phyloP scores from a whole-genome alignment of 257 asterid species.

The Solanum peruvianum region DNA sequence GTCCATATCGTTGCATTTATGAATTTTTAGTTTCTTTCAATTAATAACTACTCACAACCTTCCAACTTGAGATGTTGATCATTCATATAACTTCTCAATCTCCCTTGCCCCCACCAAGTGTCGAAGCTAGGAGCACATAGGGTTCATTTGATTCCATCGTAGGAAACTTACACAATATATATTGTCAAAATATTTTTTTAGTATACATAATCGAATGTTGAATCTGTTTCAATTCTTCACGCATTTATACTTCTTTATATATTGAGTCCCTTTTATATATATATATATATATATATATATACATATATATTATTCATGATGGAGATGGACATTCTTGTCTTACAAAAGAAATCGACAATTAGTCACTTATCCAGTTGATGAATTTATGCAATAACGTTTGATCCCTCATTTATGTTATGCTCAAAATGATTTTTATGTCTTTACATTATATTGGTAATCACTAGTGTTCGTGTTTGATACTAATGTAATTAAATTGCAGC shows the following conservation, averaged over 20 bases:
- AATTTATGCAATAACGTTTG: neutral
- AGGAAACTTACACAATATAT: neutral
- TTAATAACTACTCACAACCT: conserved; percentile 1
- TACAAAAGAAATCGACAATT: neutral
- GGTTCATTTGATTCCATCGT: neutral
- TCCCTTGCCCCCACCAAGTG: neutral
- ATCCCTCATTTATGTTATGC: neutral
- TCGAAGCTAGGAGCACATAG: neutral
- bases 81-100: neutral
- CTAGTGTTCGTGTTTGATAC: neutral
- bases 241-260: neutral
- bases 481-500: neutral
- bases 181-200: neutral
- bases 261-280: neutral
- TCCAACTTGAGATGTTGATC: neutral
- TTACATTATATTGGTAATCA: neutral
- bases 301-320: neutral
- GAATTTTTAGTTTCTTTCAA: neutral
- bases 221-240: neutral
- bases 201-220: neutral
- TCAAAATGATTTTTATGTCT: neutral
- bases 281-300: no score
- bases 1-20: neutral
- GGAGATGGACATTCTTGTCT: neutral
- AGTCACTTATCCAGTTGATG: neutral